Conservation (phyloP, 2,329 filamentous ascomycete genomes). For the Aspergillus awamori region DNA sequence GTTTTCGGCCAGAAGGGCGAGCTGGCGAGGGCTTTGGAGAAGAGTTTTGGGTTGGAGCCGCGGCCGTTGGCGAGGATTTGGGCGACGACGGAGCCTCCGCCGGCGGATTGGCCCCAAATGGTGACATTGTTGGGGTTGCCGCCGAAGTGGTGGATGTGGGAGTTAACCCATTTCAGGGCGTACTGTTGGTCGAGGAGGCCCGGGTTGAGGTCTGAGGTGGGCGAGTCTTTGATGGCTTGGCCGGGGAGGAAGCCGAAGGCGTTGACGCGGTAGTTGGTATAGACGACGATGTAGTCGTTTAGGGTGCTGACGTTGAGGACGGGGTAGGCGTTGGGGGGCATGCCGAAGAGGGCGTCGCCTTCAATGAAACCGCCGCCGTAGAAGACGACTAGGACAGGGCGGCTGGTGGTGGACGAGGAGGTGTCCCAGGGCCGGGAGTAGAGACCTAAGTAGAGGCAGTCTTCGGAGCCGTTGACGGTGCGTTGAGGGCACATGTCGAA, state of each 20-base stretch:
- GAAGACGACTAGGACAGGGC: conserved; percentile 63
- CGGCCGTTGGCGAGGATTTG: conserved; percentile 53
- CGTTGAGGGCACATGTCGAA: conserved; percentile 64
- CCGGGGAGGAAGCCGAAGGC: conserved; percentile 61
- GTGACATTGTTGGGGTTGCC: conserved; percentile 57
- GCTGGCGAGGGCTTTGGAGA: conserved; percentile 55
- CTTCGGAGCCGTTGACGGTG: conserved; percentile 60
- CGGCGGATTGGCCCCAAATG: conserved; percentile 60
- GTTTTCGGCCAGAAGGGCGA: conserved; percentile 64
- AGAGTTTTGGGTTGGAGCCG: conserved; percentile 48
- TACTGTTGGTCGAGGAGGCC: conserved; percentile 57
- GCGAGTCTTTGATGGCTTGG: conserved; percentile 48
- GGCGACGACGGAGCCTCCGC: conserved; percentile 48
- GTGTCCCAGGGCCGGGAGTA: conserved; percentile 61
- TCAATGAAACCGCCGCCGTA: conserved; percentile 65
- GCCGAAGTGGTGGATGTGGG: conserved; percentile 57
- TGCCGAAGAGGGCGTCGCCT: conserved; percentile 57
- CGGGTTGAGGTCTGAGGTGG: conserved; percentile 54
- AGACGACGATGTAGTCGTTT: conserved; percentile 57
- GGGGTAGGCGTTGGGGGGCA: conserved; percentile 61
- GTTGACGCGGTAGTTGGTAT: conserved; percentile 60
- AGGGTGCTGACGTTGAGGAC: conserved; percentile 57
- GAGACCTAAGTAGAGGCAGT: conserved; percentile 64
- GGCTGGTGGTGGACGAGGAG: conserved; percentile 33
- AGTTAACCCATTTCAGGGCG: conserved; percentile 58